Evolutionary conservation across 257 asterid genomes (phyloP), one percentile per base, ranked within the genome.

Genomic region (Agastache rugosa): DNA sequence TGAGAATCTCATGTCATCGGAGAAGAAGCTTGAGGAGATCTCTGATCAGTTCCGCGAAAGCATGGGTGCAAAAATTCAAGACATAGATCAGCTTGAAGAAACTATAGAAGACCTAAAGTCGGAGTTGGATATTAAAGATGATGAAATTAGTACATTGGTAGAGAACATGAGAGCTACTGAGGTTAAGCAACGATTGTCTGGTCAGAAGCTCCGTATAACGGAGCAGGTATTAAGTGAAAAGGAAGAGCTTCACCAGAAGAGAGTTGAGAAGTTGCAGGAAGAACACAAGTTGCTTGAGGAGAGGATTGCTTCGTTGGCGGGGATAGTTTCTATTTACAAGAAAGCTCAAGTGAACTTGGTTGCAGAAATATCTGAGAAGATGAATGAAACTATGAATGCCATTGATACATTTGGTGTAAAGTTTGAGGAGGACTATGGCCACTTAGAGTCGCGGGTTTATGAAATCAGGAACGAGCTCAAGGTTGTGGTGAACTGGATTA

Each of bases 391-490:
- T 34, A 23, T 83, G 68, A 77, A 67, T 44, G 86, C 80, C 60
- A 82, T 92, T 12, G 97, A 90, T 74, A 67, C 90, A 11, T 86
- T 92, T 47, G 74, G 75, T 63, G 71, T 86, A 81, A 92, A 92
- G 84, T 90, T 86, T 65, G 97, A 92, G 89, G 98, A 92, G 80
- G 98, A 88, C 71, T 87, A 79, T 10, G 90, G 97, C 27, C 98
- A 88, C 88, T 61, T 88, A 69, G 96, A 92, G 83, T 83, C 94
- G n/a, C 86, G 98, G 35, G 75, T 92, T 61, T 87, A 82, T 65
- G 96, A 89, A 77, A 83, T 87, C 58, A 68, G 78, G 48, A 92
- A 83, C 25, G 98, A 90, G 83, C 86, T 90, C 54, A 85, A 85
- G 83, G 81, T 84, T 41, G 78, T 84, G 45, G 63, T 60, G 81